phyloP scores from a whole-genome alignment of 192 early-diverging fungal species.

The Coemansia sp. region DNA sequence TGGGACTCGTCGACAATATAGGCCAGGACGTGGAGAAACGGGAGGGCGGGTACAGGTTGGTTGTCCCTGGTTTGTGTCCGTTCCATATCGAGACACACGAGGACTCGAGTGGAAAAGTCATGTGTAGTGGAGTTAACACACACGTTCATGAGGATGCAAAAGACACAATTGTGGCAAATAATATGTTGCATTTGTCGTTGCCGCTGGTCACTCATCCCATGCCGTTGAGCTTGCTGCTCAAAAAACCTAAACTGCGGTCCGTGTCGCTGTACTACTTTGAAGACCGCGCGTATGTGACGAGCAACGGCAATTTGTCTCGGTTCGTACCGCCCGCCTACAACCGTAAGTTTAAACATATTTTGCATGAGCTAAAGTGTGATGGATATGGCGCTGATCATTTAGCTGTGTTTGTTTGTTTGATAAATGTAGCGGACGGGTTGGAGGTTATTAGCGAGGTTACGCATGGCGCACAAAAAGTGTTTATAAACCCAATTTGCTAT shows the following conservation, averaged over 20 bases:
- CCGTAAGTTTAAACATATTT: too few species aligned
- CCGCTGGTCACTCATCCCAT: conserved; percentile 33
- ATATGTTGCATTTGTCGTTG: neutral
- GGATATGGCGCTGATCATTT: neutral
- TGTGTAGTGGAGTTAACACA: conserved; percentile 19
- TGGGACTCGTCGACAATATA: conserved; percentile 7
- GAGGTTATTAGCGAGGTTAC: neutral
- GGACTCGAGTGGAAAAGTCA: neutral
- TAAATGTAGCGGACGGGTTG: neutral
- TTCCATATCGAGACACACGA: conserved; percentile 26
- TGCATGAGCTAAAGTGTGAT: too few species aligned
- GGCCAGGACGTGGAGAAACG: neutral
- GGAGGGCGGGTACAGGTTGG: conserved; percentile 1
- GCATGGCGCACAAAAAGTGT: neutral
- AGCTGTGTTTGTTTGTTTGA: neutral
- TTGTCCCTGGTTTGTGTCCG: conserved; percentile 33
- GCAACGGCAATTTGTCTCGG: neutral
- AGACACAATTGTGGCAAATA: neutral
- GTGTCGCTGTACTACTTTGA: conserved; percentile 20
- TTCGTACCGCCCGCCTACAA: too few species aligned
- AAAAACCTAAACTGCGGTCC: conserved; percentile 14
- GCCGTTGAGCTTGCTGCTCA: conserved; percentile 28
- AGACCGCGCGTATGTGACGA: conserved; percentile 1
- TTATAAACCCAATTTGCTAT: conserved; percentile 32
- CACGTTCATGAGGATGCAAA: conserved; percentile 19